Evolutionary conservation across 2,329 filamentous ascomycete species (phyloP), one percentile per base, ranked within the genome.

Genomic region (Xylariaceae sp.): DNA sequence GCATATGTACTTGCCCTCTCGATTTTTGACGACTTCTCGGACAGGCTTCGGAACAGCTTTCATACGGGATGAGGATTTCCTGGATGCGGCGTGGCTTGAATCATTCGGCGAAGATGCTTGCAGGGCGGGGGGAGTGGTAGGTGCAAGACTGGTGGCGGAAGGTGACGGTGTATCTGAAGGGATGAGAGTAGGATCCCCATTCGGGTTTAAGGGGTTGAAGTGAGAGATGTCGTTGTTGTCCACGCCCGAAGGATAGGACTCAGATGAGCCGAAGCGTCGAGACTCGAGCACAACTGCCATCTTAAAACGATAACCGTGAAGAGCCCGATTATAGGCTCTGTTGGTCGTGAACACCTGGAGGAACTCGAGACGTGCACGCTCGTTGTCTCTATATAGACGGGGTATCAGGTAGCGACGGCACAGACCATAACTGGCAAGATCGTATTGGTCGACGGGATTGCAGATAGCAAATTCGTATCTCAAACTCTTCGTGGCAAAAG

Each of bases 1-100:
- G 68, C 92, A 96, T 48, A 85, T 78, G 61, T 85, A 94, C 63
- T 89, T 85, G n/a, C 87, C 87, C 19, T 88, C 78, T 1, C 73
- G 66, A 58, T 90, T 90, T 68, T 83, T 83, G 4, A 70, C 70
- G 0, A 76, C 74, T 36, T 77, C 70, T 31, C 82, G 77, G 30
- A 80, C 75, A 0, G 82, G 82, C 59, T 85, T 85, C 3, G 75
- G 70, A 12, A 85, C 78, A 3, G 76, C 68, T 64, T 81, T 81
- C 56, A 71, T 68, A 19, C 78, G 74, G n/a, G 62, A 54, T 9
- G 55, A 52, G 11, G 36, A 36, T 12, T 14, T 43, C 38, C 40
- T 52, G 45, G 44, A 32, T 6, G 44, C 39, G 27, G 27, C 32
- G 38, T 22, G 41, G 15, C 38, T 52, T 7, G 15, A 17, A 11